Evolutionary conservation across 2,329 filamentous ascomycete species (phyloP).

Genomic region (Apiospora koreana): DNA sequence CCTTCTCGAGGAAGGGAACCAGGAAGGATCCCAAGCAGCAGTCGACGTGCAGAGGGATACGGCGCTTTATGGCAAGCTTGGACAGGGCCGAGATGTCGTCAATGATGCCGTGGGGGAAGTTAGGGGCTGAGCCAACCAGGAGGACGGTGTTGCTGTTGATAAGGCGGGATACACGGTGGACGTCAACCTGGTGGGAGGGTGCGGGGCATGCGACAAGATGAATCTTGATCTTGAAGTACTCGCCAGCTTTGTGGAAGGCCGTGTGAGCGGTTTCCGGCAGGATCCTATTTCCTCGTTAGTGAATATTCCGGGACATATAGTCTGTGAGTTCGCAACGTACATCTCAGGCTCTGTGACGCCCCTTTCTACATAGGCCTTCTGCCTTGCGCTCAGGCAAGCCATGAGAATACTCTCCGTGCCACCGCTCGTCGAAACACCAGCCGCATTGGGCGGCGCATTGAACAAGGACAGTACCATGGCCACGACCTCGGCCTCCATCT

Average conservation of each 20-base stretch:
- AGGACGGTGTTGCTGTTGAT: constrained; percentile 94
- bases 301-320: not conserved
- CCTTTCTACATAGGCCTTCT: constrained; percentile 84
- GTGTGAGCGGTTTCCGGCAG: constrained; percentile 93
- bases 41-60: constrained; percentile 90
- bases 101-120: constrained; percentile 97
- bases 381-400: constrained; percentile 86
- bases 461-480: constrained; percentile 92
- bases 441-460: constrained; percentile 81
- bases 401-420: constrained; percentile 97
- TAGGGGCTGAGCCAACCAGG: constrained; percentile 91
- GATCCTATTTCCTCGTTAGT: constrained; percentile 60
- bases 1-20: constrained; percentile 85
- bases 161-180: constrained; percentile 75
- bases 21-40: constrained; percentile 97
- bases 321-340: constrained; percentile 47
- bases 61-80: constrained; percentile 75
- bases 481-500: constrained; percentile 99
- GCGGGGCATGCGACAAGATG: constrained; percentile 87
- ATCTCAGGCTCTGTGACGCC: constrained; percentile 93
- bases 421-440: constrained; percentile 87
- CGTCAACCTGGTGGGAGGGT: constrained; percentile 81
- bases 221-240: constrained; percentile 96
- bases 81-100: constrained; percentile 90
- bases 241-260: constrained; percentile 90